phyloP scores from a whole-genome alignment of 1,139 yeast species.

The Saccharomyces hybrid region DNA sequence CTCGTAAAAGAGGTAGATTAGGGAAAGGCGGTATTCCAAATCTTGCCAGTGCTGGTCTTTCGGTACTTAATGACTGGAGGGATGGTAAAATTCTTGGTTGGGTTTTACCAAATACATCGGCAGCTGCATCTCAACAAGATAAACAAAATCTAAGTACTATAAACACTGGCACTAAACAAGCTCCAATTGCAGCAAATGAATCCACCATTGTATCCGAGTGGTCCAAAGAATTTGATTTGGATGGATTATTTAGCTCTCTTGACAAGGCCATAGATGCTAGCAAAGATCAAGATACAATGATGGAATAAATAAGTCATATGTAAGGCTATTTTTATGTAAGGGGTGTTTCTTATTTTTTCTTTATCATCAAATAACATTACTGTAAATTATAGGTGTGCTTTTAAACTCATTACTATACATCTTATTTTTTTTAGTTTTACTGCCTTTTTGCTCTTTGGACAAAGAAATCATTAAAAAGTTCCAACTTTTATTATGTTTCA shows the following conservation, averaged over 20 bases:
- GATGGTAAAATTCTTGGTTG: constrained; percentile 92
- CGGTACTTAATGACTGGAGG: constrained; percentile 91
- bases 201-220: constrained; percentile 80
- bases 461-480: background rate
- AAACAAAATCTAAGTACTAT: constrained; percentile 18
- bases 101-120: constrained; percentile 72
- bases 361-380: background rate
- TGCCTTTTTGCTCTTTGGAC: constrained; percentile 1
- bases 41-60: constrained; percentile 71
- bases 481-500: background rate
- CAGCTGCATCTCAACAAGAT: constrained; percentile 30
- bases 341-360: background rate
- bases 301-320: constrained; percentile 7
- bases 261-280: constrained; percentile 26
- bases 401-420: background rate
- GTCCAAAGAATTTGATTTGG: constrained; percentile 92
- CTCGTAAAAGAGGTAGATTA: constrained; percentile 85
- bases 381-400: constrained; percentile 1
- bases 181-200: constrained; percentile 50
- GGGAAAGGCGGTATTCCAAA: constrained; percentile 93
- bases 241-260: constrained; percentile 51
- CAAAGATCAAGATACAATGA: constrained; percentile 16
- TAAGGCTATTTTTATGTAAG: constrained; percentile 2
- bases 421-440: background rate
- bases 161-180: constrained; percentile 31